Evolutionary conservation across 371 early-diverging fungal genomes (phyloP).

Genomic region (Basidiobolus meristosporus): DNA sequence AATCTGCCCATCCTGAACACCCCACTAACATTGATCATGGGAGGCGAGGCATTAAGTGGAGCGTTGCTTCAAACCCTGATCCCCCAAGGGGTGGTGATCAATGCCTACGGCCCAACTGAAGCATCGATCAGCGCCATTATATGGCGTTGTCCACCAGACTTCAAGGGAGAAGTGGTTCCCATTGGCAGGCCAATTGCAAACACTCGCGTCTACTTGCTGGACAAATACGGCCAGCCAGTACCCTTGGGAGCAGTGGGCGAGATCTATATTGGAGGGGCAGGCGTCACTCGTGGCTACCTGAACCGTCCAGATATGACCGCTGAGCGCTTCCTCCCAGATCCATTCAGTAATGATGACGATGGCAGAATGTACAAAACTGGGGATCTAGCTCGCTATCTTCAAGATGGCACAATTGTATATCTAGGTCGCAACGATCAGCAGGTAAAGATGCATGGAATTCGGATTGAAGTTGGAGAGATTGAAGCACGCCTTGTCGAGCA

Average conservation of each 20-base stretch:
- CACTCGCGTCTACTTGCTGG: background rate
- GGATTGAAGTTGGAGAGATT: constrained; percentile 19
- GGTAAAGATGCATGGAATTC: constrained; percentile 16
- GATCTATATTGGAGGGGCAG: constrained; percentile 8
- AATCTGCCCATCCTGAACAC: too few species aligned
- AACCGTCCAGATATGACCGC: constrained; percentile 7
- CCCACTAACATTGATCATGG: too few species aligned
- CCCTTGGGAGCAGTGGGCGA: constrained; percentile 9
- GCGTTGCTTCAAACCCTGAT: too few species aligned
- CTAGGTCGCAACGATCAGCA: background rate
- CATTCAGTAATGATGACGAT: background rate
- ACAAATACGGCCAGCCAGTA: background rate
- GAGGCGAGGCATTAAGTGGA: too few species aligned
- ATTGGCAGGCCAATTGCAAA: background rate
- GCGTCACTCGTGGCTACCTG: constrained; percentile 9
- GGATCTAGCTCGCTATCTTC: background rate
- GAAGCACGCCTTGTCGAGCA: constrained; percentile 5
- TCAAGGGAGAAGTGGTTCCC: background rate
- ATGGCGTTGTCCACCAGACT: background rate
- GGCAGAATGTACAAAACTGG: background rate
- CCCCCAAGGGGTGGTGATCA: too few species aligned
- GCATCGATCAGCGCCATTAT: background rate
- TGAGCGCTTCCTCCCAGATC: background rate
- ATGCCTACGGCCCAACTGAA: background rate
- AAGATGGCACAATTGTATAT: background rate